Evolutionary conservation across 1,284 basidiomycete species (phyloP), one percentile per base, ranked within the genome.

Genomic region (Phaffia rhodozyma): DNA sequence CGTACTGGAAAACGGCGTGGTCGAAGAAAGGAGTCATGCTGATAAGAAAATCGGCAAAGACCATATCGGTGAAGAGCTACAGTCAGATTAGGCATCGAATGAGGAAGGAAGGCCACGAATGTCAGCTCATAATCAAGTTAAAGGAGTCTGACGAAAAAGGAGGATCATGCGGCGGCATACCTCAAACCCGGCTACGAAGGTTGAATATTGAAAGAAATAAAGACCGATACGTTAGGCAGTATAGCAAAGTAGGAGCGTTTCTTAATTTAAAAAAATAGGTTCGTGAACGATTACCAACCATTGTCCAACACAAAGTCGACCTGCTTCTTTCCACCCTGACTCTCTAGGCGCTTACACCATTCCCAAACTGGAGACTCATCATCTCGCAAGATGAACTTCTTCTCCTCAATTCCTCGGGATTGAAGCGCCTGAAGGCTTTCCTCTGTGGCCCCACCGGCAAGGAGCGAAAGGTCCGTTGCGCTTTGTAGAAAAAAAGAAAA

Each of bases 281-380:
- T 66, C 49, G 43, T 43, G n/a, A 58, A 21, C 58, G 38, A 52
- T 43, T 60, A 25, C 81, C 68, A 69, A 86, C 90, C 84, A 72
- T 97, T 97, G 74, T 97, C 94, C 32, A 98, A 78, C 1, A 97
- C 83, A 66, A 97, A 86, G 74, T 98, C 94, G 21, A 94, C 79
- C 9, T 86, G 79, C 0, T 78, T 75, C 58, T 81, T 79, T 27
- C 77, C 58, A 60, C 67, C 65, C 67, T 69, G 58, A 85, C 70
- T 11, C 38, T 43, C 38, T 16, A 43, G 38, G 73, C 54, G 77
- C 67, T 82, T 82, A 52, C 97, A 71, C 70, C 89, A 81, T 0
- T 82, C 72, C 91, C 92, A 97, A 11, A 85, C 84, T 21, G 77
- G 75, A 47, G 83, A 80, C 70, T 92, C 83, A 71, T 97, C 90